Evolutionary conservation across 2,329 filamentous ascomycete genomes (phyloP), one percentile per base, ranked within the genome.

Genomic region (Trichophyton schoenleinii): DNA sequence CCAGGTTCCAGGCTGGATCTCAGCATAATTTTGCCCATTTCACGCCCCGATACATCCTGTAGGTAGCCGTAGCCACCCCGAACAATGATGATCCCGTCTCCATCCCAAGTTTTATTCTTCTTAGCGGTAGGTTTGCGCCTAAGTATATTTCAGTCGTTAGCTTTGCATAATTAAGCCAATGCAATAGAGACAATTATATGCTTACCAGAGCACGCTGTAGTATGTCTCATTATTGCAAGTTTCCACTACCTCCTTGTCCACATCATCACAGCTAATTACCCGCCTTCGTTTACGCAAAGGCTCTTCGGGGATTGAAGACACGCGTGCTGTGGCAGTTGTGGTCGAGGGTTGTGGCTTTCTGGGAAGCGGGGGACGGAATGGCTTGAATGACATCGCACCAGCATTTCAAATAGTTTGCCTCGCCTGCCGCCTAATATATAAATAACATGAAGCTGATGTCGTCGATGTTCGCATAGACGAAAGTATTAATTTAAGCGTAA

Each of bases 91-190:
- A 88, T 78, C 1, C 85, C 87, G 71, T 89, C 87, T 1, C 86
- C 86, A 67, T 89, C 86, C 86, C 87, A 89, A 3, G 85, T 89
- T 70, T 89, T 89, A 71, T 89, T 83, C 73, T 89, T 89, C 71
- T 88, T 89, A 4, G 76, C 81, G 0, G 85, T 87, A 59, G 80
- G 82, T 70, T 87, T 88, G 20, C 87, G 82, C 86, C 83, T 83
- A 59, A 38, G 58, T 25, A 31, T 7, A 18, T 38, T 7, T 55
- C 41, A 49, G 34, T 58, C 34, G 44, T 61, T 60, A 61, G 57
- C 48, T 31, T 31, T 7, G 38, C 34, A 28, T 13, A n/a, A 53
- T 31, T 25, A 22, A 22, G 11, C 18, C 8, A 48, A 25, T 48
- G 3, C 44, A 31, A 8, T 22, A 22, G 5, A 31, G 11, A 28